These are phyloP conservation scores for Ceratocystis lukuohia DNA, from an alignment of 2,329 filamentous ascomycete genomes.

Conservation along the genomic window DNA sequence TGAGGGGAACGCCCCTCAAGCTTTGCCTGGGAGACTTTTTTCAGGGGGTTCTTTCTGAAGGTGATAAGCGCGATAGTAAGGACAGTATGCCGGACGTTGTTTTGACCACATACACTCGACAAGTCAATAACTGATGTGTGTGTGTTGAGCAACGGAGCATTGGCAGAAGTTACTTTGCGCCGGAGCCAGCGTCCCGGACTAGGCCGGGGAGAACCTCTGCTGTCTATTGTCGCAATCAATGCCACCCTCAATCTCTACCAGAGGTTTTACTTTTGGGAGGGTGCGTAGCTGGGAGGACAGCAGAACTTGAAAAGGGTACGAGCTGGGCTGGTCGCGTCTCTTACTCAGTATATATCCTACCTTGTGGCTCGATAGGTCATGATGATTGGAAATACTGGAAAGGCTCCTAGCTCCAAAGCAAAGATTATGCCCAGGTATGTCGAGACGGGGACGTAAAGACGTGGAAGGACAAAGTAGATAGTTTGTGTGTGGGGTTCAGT, in stretches of 20 bases:
- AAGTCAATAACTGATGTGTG: neutral
- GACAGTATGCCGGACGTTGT: slow-evolving; percentile 27
- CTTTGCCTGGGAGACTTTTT: neutral
- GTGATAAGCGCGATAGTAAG: slow-evolving; percentile 47
- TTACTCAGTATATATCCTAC: slow-evolving; percentile 26
- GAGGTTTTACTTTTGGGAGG: slow-evolving; percentile 22
- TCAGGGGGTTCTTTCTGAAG: slow-evolving; percentile 38
- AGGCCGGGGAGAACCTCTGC: slow-evolving; percentile 34
- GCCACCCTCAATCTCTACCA: slow-evolving; percentile 7
- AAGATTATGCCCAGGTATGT: neutral
- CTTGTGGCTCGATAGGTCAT: slow-evolving; percentile 2
- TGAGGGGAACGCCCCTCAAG: slow-evolving; percentile 2
- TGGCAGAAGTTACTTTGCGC: slow-evolving; percentile 39
- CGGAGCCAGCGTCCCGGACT: slow-evolving; percentile 45
- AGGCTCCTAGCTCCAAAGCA: slow-evolving; percentile 1
- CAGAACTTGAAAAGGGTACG: slow-evolving; percentile 20
- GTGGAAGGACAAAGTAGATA: slow-evolving; percentile 28
- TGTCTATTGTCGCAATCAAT: slow-evolving; percentile 9
- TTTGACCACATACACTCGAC: neutral
- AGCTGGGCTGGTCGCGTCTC: slow-evolving; percentile 39
- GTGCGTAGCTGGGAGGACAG: slow-evolving; percentile 13
- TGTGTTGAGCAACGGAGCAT: slow-evolving; percentile 7
- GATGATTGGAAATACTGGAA: slow-evolving; percentile 10
- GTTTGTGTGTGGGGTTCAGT: slow-evolving; percentile 24
- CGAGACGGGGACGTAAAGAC: slow-evolving; percentile 21